phyloP scores from a whole-genome alignment of 257 asterid genomes.

The Petrea volubilis region DNA sequence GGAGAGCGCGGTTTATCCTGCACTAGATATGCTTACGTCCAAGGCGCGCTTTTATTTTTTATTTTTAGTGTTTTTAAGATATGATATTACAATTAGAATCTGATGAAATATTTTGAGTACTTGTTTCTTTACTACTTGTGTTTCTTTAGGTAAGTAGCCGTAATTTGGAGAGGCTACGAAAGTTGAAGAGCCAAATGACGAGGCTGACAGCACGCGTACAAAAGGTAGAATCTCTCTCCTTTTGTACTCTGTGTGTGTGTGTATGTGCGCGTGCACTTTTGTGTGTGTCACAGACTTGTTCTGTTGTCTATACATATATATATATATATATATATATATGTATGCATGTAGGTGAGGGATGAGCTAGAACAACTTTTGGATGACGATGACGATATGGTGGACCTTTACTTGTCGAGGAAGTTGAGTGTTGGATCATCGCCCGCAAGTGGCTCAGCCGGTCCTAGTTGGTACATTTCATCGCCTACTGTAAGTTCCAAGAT shows the following conservation, averaged over 20 bases:
- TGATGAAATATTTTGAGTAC: too few species aligned
- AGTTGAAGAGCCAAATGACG: conserved; percentile 91
- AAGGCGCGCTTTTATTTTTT: conserved; percentile 48
- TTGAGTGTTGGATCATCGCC: conserved; percentile 71
- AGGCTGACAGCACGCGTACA: conserved; percentile 97
- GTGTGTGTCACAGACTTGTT: neutral
- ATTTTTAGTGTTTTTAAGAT: too few species aligned
- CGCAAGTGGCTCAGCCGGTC: conserved; percentile 78
- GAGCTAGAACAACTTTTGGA: conserved; percentile 97
- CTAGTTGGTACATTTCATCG: conserved; percentile 67
- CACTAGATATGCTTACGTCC: conserved; percentile 87
- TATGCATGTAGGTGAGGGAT: conserved; percentile 89
- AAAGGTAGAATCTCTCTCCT: conserved; percentile 56
- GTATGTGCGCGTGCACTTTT: too few species aligned
- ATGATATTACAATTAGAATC: too few species aligned
- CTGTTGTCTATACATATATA: conserved; percentile 18
- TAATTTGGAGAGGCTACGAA: conserved; percentile 86
- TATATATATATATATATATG: too few species aligned
- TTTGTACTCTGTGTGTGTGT: too few species aligned
- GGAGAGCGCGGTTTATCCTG: conserved; percentile 94
- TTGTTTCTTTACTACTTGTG: neutral
- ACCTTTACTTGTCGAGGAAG: conserved; percentile 89
- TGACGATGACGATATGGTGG: conserved; percentile 97
- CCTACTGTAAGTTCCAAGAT: conserved; percentile 89
- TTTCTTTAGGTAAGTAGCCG: conserved; percentile 91